These are phyloP conservation scores for Podila verticillata DNA, from an alignment of 192 early-diverging fungal species.

Conservation along the genomic window DNA sequence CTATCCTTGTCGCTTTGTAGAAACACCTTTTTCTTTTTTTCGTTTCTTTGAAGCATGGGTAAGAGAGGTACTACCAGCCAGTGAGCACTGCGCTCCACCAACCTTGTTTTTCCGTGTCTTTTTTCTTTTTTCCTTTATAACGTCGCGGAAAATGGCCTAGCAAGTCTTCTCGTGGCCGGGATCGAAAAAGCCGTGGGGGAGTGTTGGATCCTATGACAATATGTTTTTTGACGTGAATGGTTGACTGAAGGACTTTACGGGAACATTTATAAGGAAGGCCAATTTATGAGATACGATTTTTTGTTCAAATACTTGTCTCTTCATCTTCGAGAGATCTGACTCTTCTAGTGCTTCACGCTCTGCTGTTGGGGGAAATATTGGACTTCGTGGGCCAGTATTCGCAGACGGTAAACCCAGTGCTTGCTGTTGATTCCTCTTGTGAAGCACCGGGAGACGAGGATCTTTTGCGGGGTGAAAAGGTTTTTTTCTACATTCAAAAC, in stretches of 20 bases:
- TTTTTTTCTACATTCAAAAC: too few relatives aligned
- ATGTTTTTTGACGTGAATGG: neutral
- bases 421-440: slow-evolving; percentile 2
- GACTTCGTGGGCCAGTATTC: slow-evolving; percentile 2
- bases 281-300: neutral
- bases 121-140: neutral
- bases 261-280: neutral
- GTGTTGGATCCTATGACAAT: neutral
- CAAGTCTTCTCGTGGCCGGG: neutral
- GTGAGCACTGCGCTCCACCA: slow-evolving; percentile 2
- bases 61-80: neutral
- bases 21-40: neutral
- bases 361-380: slow-evolving; percentile 2
- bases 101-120: neutral
- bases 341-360: neutral
- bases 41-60: neutral
- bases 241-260: neutral
- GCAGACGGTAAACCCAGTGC: neutral
- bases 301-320: neutral
- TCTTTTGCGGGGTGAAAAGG: too few relatives aligned
- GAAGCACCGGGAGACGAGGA: neutral
- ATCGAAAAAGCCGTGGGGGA: neutral
- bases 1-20: neutral
- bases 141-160: neutral
- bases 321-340: neutral